Conservation (phyloP, 2,329 filamentous ascomycete genomes). For the Bipolaris cookei region DNA sequence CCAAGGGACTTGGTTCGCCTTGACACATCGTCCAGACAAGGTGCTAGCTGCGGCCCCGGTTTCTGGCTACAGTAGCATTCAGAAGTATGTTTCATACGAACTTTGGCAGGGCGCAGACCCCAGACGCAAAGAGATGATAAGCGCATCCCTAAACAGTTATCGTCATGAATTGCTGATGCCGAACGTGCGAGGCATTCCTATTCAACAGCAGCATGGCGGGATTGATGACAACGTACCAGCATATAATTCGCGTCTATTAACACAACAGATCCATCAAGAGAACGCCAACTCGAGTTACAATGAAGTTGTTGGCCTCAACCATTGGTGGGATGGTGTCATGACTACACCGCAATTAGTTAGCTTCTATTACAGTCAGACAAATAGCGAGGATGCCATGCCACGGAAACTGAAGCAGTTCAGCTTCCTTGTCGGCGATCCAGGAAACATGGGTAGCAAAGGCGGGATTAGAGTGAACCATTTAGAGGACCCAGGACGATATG, state of each 20-base stretch:
- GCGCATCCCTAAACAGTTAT: constrained; percentile 59
- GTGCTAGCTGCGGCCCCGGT: constrained; percentile 63
- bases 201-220: constrained; percentile 64
- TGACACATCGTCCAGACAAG: constrained; percentile 63
- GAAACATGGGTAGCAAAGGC: constrained; percentile 59
- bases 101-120: constrained; percentile 64
- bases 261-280: constrained; percentile 52
- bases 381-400: constrained; percentile 22
- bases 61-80: constrained; percentile 65
- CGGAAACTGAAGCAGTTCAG: constrained; percentile 50
- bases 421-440: constrained; percentile 59
- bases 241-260: constrained; percentile 63
- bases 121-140: constrained; percentile 55
- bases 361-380: constrained; percentile 55
- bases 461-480: constrained; percentile 60
- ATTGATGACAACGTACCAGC: constrained; percentile 65
- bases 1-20: constrained; percentile 64
- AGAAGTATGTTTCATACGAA: constrained; percentile 64
- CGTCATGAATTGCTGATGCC: constrained; percentile 62
- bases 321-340: constrained; percentile 54
- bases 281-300: constrained; percentile 47
- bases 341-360: constrained; percentile 56
- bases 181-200: constrained; percentile 60
- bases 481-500: constrained; percentile 58
- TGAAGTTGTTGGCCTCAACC: constrained; percentile 51